Evolutionary conservation across 225 moss, liverwort and hornwort genomes (phyloP).

Genomic region (Takakia lepidozioides): DNA sequence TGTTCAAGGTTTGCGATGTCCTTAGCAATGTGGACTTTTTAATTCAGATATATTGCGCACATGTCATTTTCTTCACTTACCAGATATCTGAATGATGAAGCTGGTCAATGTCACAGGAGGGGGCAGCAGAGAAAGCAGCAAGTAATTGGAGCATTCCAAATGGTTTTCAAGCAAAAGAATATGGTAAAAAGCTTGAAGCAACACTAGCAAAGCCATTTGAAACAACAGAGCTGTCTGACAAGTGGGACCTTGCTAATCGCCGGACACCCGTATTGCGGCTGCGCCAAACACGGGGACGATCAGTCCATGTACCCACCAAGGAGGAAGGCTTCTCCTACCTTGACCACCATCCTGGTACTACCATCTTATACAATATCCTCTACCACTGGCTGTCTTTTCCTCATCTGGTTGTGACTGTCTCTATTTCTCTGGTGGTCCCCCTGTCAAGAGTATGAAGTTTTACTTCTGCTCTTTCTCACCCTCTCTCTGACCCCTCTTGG

Average conservation of each 20-base stretch:
- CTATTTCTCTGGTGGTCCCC: too few relatives aligned
- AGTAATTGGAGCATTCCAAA: constrained; percentile 4
- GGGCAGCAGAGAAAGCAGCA: neutral
- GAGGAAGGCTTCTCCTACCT: constrained; percentile 41
- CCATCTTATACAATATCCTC: too few relatives aligned
- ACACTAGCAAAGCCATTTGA: constrained; percentile 25
- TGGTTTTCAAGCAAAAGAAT: constrained; percentile 25
- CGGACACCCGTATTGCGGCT: constrained; percentile 35
- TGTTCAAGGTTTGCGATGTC: neutral
- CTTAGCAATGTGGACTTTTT: neutral
- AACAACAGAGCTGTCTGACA: constrained; percentile 16
- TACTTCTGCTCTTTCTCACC: too few relatives aligned
- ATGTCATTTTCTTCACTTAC: neutral
- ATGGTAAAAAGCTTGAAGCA: constrained; percentile 31
- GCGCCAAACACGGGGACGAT: constrained; percentile 41
- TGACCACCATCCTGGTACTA: constrained; percentile 46
- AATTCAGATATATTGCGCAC: neutral
- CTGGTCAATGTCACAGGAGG: too few relatives aligned
- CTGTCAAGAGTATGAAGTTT: too few relatives aligned
- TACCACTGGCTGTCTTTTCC: too few relatives aligned
- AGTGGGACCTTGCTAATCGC: constrained; percentile 17
- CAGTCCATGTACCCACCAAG: constrained; percentile 28
- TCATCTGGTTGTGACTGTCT: too few relatives aligned
- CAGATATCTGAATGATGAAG: too few relatives aligned
- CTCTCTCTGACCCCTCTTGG: too few relatives aligned